These are phyloP conservation scores for Dimocarpus longan DNA, from an alignment of 345 rosid genomes.

Conservation along the genomic window DNA sequence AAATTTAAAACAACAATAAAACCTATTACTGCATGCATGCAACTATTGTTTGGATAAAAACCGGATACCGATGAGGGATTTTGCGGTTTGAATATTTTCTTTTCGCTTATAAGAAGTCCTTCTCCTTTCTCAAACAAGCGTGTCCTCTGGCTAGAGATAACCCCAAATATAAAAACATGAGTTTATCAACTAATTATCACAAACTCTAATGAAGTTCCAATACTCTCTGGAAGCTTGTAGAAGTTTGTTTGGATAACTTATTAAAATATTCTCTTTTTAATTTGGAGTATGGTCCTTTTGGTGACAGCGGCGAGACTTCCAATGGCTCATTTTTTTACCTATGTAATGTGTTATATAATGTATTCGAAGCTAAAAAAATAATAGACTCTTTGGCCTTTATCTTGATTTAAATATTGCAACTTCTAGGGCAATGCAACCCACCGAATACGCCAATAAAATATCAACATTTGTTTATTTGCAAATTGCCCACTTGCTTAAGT, in stretches of 20 bases:
- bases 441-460: neutral
- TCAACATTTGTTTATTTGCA: neutral
- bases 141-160: neutral
- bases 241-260: neutral
- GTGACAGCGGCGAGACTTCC: neutral
- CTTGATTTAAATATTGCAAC: slow-evolving; percentile 12
- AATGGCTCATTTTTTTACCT: neutral
- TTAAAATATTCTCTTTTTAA: neutral
- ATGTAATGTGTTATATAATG: no score
- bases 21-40: neutral
- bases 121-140: neutral
- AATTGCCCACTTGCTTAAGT: neutral
- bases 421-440: neutral
- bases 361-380: neutral
- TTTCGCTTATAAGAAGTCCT: neutral
- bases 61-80: neutral
- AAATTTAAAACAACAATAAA: no score
- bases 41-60: no score
- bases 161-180: neutral
- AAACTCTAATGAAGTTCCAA: no score
- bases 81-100: neutral
- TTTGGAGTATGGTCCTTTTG: neutral
- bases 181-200: neutral
- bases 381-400: neutral
- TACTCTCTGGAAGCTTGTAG: slow-evolving; percentile 4